Evolutionary conservation across 441 rosid genomes (phyloP).

Genomic region (Viola pubescens): DNA sequence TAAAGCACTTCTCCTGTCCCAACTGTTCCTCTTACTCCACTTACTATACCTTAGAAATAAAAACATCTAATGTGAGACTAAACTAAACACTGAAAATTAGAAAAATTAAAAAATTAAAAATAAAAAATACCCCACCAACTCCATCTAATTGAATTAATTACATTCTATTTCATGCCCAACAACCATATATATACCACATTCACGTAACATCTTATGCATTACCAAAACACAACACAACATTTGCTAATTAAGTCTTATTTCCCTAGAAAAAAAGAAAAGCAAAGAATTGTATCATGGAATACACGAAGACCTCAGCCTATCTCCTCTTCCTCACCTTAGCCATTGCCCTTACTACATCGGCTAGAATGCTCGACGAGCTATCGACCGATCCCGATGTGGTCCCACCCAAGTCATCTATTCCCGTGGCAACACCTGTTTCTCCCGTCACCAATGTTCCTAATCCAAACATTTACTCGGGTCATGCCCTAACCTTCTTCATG

Average conservation of each 20-base stretch:
- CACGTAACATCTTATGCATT: conserved; percentile 14
- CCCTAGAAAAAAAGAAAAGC: not conserved
- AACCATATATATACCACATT: conserved; percentile 16
- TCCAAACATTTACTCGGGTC: conserved; percentile 16
- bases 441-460: conserved; percentile 18
- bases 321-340: conserved; percentile 34
- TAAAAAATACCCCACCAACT: conserved; percentile 27
- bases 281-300: conserved; percentile 10
- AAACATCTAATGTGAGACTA: conserved; percentile 11
- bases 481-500: conserved; percentile 34
- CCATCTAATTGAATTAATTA: conserved; percentile 33
- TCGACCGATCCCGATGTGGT: conserved; percentile 18
- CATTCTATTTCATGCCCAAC: conserved; percentile 16
- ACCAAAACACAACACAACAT: conserved; percentile 15
- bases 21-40: not conserved
- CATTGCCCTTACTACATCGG: conserved; percentile 29
- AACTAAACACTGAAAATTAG: conserved; percentile 10
- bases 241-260: not conserved
- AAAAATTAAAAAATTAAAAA: not conserved
- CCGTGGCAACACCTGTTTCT: conserved; percentile 18
- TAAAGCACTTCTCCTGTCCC: not conserved
- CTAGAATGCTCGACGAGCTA: conserved; percentile 49
- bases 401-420: conserved; percentile 18
- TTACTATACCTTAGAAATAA: not conserved
- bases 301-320: conserved; percentile 17